Evolutionary conservation across 2,329 filamentous ascomycete species (phyloP), one percentile per base, ranked within the genome.

Genomic region (Alternaria infectoria): DNA sequence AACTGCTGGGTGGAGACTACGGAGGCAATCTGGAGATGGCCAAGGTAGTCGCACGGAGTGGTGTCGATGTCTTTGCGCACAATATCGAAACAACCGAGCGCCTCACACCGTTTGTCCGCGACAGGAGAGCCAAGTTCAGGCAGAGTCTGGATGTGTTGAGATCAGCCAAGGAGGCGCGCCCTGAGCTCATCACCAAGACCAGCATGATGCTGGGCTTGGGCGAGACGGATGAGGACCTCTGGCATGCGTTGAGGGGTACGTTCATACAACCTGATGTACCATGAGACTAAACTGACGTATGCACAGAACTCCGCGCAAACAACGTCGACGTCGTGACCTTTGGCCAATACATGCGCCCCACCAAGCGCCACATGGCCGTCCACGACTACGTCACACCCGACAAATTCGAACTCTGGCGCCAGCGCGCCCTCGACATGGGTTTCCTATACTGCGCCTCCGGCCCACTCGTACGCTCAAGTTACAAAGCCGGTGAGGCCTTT

Each of bases 271-370:
- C 23, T 12, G n/a, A n/a, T n/a, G 5, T 23, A 6, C 5, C 25
- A 25, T 1, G 15, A 19, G 13, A 26, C 10, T 36, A 40, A 43
- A 25, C 32, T 59, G 55, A 69, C 73, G 57, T 59, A 0, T 4
- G 17, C 8, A 13, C 62, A 88, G 92, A 96, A 79, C 86, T 99
- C 12, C 88, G 96, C 61, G 90, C 90, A 69, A 87, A 89, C 61
- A 85, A 92, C 64, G 94, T 97, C 49, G 96, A 99, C 72, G 93
- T 99, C 12, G 93, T 99, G 61, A 99, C 96, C 0, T 99, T 99
- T 72, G 96, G 96, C n/a, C 96, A 99, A 84, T 99, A 99, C 84
- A 99, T 99, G 96, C 92, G 95, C 11, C 96, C 96, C 2, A 99
- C 96, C 5, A 99, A 98, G 86, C 89, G 95, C 47, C 96, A 99